A percentile compares a stretch with the other conserved stretches of the same genome.
phyloP scores from a whole-genome alignment of 1,284 basidiomycete species.

The Ceratobasidium sp. region DNA sequence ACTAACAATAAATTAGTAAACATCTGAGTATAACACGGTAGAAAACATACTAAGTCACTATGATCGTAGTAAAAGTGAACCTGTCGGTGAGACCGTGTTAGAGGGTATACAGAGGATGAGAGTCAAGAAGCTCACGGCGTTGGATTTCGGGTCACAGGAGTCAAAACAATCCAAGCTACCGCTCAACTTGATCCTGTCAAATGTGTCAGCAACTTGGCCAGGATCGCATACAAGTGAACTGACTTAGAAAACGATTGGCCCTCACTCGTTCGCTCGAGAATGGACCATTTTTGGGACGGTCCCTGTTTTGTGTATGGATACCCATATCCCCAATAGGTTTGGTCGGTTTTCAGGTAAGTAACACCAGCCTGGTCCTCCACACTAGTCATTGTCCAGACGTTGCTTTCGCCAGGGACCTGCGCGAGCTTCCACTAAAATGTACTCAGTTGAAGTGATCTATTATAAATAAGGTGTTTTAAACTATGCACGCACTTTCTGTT shows the following conservation, averaged over 20 bases:
- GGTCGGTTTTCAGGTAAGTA: background rate
- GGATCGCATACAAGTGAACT: background rate
- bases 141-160: background rate
- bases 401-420: background rate
- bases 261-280: background rate
- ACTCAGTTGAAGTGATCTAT: background rate
- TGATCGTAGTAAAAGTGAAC: slow-evolving; percentile 8
- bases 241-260: background rate
- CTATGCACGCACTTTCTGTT: background rate
- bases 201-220: no score
- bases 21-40: background rate
- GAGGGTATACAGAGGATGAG: background rate
- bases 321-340: slow-evolving; percentile 4
- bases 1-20: background rate
- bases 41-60: background rate
- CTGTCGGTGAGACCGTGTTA: background rate
- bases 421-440: background rate
- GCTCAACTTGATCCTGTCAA: background rate
- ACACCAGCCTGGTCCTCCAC: slow-evolving; percentile 3
- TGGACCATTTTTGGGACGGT: background rate
- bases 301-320: background rate
- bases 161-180: background rate
- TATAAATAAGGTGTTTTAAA: no score
- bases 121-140: background rate
- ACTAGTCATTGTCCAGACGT: slow-evolving; percentile 4